These are phyloP conservation scores for Kurtzmaniella quercitrusa DNA, from an alignment of 1,139 yeast species.

Conservation along the genomic window DNA sequence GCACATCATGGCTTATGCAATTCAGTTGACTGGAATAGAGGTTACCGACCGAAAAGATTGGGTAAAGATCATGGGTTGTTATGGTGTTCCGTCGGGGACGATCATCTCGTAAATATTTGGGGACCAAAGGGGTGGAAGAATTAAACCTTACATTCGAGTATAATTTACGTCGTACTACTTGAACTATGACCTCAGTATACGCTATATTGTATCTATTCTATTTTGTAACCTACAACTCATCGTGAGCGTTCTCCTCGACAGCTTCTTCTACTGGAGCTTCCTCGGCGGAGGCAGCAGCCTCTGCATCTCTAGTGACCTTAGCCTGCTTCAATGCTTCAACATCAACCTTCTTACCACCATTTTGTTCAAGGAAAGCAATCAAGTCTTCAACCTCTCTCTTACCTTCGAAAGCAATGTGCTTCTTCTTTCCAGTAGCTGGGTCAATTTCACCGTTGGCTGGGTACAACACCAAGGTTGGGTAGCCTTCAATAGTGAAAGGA, in stretches of 20 bases:
- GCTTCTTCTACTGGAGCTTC: slow-evolving; percentile 6
- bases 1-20: slow-evolving; percentile 73
- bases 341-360: slow-evolving; percentile 59
- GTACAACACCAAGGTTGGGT: slow-evolving; percentile 88
- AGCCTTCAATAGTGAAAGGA: slow-evolving; percentile 65
- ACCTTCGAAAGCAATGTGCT: slow-evolving; percentile 68
- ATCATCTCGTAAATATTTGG: slow-evolving; percentile 65
- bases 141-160: background rate
- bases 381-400: slow-evolving; percentile 74
- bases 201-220: background rate
- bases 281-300: slow-evolving; percentile 12
- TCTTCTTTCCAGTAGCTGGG: slow-evolving; percentile 46
- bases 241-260: slow-evolving; percentile 27
- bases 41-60: slow-evolving; percentile 11
- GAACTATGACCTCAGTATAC: no score
- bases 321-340: slow-evolving; percentile 35
- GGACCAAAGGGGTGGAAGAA: slow-evolving; percentile 30
- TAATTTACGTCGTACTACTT: no score
- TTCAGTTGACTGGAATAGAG: slow-evolving; percentile 71
- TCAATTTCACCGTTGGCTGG: slow-evolving; percentile 83
- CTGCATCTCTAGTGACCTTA: slow-evolving; percentile 25
- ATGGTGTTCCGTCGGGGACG: slow-evolving; percentile 88
- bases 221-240: slow-evolving; percentile 33
- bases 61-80: slow-evolving; percentile 41
- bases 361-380: slow-evolving; percentile 62